Percentiles rank a stretch among this genome's conserved stretches.
Conservation (phyloP, 768 basidiomycete species). For the Boletus rubescentipes region DNA sequence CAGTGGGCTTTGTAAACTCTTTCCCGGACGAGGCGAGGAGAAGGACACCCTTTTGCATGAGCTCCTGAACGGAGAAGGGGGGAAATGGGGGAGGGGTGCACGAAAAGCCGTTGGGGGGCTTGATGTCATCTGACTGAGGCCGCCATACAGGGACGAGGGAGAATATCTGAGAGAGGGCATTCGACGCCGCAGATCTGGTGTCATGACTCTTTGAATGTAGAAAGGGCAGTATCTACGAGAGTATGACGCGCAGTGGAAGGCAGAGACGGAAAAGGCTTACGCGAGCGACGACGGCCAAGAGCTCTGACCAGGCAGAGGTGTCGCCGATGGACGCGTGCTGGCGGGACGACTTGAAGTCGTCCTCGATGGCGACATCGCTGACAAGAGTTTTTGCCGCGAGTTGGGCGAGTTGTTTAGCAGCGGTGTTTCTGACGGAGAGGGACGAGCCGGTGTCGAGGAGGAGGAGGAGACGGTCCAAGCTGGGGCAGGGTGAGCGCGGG, state of each 20-base stretch:
- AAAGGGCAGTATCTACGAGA: slow-evolving; percentile 77
- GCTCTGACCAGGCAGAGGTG: slow-evolving; percentile 82
- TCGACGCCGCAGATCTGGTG: slow-evolving; percentile 85
- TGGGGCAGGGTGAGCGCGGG: slow-evolving; percentile 29
- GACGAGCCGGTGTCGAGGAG: slow-evolving; percentile 96
- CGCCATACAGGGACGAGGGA: slow-evolving; percentile 79
- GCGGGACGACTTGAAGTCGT: slow-evolving; percentile 63
- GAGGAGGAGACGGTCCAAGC: slow-evolving; percentile 95
- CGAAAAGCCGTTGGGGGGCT: slow-evolving; percentile 27
- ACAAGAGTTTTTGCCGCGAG: slow-evolving; percentile 85
- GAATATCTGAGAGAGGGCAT: slow-evolving; percentile 86
- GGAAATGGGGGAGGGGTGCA: slow-evolving; percentile 57
- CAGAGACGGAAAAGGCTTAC: slow-evolving; percentile 40
- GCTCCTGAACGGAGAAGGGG: slow-evolving; percentile 71
- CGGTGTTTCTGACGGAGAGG: slow-evolving; percentile 85
- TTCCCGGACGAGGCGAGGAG: slow-evolving; percentile 92
- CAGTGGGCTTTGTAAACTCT: slow-evolving; percentile 77
- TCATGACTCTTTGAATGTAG: slow-evolving; percentile 92
- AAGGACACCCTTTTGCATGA: slow-evolving; percentile 73
- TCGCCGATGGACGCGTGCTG: slow-evolving; percentile 61
- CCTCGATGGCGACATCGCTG: slow-evolving; percentile 77
- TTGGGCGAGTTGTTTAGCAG: slow-evolving; percentile 93
- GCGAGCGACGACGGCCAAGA: slow-evolving; percentile 87
- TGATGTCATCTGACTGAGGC: slow-evolving; percentile 32
- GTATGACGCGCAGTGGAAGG: neutral